Percentiles rank a stretch among this genome's conserved stretches.
These are phyloP conservation scores for Trametes sanguinea DNA, from an alignment of 768 basidiomycete genomes.

Conservation along the genomic window DNA sequence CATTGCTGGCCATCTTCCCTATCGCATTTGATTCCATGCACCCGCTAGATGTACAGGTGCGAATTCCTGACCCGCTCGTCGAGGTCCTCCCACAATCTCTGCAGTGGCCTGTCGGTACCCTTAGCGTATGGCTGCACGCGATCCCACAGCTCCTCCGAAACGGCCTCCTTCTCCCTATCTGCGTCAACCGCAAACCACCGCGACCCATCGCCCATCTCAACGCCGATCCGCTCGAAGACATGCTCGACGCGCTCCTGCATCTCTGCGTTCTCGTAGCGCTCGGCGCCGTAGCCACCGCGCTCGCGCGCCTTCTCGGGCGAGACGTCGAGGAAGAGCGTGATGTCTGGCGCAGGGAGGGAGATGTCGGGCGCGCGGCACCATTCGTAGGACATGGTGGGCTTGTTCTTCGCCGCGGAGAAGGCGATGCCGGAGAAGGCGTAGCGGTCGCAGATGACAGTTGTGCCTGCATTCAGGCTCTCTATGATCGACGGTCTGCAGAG, in stretches of 20 bases:
- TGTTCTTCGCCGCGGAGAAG: slow-evolving; percentile 62
- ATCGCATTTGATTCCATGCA: not conserved
- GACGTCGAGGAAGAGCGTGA: slow-evolving; percentile 86
- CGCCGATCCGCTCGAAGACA: slow-evolving; percentile 58
- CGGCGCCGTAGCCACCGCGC: slow-evolving; percentile 83
- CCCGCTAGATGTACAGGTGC: slow-evolving; percentile 21
- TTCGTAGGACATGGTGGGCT: slow-evolving; percentile 53
- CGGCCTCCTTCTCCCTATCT: slow-evolving; percentile 48
- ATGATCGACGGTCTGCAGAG: slow-evolving; percentile 58
- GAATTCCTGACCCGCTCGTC: slow-evolving; percentile 26
- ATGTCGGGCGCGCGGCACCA: slow-evolving; percentile 90
- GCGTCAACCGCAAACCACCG: slow-evolving; percentile 65
- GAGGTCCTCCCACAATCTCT: slow-evolving; percentile 50
- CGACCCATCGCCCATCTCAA: slow-evolving; percentile 45
- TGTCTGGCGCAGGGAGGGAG: slow-evolving; percentile 86
- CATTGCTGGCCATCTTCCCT: not conserved
- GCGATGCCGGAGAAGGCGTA: slow-evolving; percentile 97
- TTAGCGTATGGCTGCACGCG: slow-evolving; percentile 45
- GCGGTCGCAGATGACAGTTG: slow-evolving; percentile 83
- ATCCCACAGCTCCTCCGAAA: slow-evolving; percentile 58
- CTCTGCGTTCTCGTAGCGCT: slow-evolving; percentile 83
- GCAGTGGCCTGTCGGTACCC: slow-evolving; percentile 44
- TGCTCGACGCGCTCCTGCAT: slow-evolving; percentile 67
- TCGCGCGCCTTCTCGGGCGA: slow-evolving; percentile 63
- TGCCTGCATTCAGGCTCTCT: slow-evolving; percentile 58